Evolutionary conservation across 176 grass and related monocot species (phyloP), one percentile per base, ranked within the genome.

Genomic region (Musa beccarii): DNA sequence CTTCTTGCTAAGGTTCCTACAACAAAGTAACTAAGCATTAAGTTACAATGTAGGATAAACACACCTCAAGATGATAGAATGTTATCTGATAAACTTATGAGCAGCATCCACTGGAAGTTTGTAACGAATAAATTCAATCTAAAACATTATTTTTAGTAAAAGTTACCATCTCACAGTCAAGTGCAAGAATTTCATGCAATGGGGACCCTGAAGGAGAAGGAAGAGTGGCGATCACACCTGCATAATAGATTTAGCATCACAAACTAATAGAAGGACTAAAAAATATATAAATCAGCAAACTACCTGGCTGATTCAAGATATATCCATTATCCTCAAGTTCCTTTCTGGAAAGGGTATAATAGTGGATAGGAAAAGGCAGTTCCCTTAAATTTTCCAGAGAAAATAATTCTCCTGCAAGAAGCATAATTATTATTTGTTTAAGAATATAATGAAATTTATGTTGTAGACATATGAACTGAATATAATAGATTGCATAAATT

Each of bases 141-240:
- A 52, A 51, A 22, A 71, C 20, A 10, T 71, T 51, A 17, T 19
- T 9, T 20, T 20, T 2, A 20, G 25, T 21, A 51, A 71, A 53
- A 23, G 34, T 79, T 87, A 93, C 94, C 94, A 98, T 98, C 72
- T 98, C 94, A 91, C 94, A 98, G 79, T 93, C 94, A 87, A 98
- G 90, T 72, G 88, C 94, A 15, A 98, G 84, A 83, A 93, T 81
- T 91, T 87, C 83, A 86, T 87, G 75, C 66, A 80, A 64, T 28
- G 80, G 81, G 81, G 82, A 85, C 63, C 76, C 84, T 71, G 74
- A 74, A 84, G 88, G 84, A 85, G 84, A 84, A 75, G 95, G 75
- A 85, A 87, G 68, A 29, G 88, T 98, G 71, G 88, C 74, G 53
- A 98, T 81, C 81, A 98, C 77, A 82, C 84, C 90, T 93, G 85